Percentiles rank a stretch among this genome's conserved stretches.
These are phyloP conservation scores for Lactarius hengduanensis DNA, from an alignment of 768 basidiomycete genomes.

Conservation along the genomic window DNA sequence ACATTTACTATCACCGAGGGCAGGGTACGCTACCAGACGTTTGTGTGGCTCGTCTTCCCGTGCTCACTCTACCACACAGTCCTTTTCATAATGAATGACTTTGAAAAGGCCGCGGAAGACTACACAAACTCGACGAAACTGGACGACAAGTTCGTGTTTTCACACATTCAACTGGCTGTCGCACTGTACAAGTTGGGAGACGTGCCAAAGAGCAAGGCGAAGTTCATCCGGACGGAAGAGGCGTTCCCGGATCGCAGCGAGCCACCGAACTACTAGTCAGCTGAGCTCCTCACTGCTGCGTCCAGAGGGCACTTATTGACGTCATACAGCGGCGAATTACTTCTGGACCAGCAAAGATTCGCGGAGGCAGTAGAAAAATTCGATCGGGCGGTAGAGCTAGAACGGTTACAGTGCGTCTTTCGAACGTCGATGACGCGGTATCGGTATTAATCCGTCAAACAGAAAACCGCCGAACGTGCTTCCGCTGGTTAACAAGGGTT, in stretches of 20 bases:
- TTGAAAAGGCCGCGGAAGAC: slow-evolving; percentile 79
- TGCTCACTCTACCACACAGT: slow-evolving; percentile 45
- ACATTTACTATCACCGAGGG: slow-evolving; percentile 98
- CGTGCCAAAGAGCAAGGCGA: slow-evolving; percentile 79
- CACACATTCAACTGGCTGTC: slow-evolving; percentile 95
- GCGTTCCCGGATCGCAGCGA: slow-evolving; percentile 86
- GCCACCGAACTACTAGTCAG: slow-evolving; percentile 93
- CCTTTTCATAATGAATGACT: slow-evolving; percentile 93
- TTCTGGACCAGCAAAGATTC: slow-evolving; percentile 89
- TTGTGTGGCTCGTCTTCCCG: no score
- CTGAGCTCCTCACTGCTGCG: slow-evolving; percentile 35
- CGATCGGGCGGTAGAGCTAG: slow-evolving; percentile 86
- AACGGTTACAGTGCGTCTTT: slow-evolving; percentile 61
- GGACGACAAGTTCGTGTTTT: slow-evolving; percentile 90
- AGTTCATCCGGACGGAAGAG: slow-evolving; percentile 82
- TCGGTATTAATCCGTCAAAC: slow-evolving; percentile 30
- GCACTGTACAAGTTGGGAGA: slow-evolving; percentile 92
- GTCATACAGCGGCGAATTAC: slow-evolving; percentile 75
- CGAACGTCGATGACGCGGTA: slow-evolving; percentile 3
- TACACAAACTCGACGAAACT: slow-evolving; percentile 88
- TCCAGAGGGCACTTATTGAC: slow-evolving; percentile 9
- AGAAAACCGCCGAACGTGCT: slow-evolving; percentile 70
- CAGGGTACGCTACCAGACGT: slow-evolving; percentile 57
- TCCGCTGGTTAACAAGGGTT: slow-evolving; percentile 96
- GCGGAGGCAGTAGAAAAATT: slow-evolving; percentile 90